Evolutionary conservation across 176 grass and related monocot genomes (phyloP), one percentile per base, ranked within the genome.

Genomic region (Typha latifolia): DNA sequence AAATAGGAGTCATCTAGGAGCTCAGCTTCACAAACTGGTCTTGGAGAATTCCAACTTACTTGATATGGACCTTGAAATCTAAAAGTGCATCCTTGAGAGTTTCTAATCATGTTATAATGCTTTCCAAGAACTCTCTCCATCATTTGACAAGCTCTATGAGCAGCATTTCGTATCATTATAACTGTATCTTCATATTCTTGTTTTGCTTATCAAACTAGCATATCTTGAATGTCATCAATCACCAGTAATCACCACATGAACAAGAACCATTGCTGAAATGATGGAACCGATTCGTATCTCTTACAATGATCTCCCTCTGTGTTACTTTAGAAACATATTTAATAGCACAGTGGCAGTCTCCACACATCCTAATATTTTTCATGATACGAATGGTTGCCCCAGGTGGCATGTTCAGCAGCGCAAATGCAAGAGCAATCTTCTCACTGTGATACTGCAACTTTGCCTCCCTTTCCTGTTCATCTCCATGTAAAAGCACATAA

Each of bases 211-310:
- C 19, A 20, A 57, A 57, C 52, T 8, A 16, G 52, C 15, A 73
- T 12, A 69, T 3, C 2, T 29, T 53, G 26, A 53, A 62, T 37
- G 51, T 26, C 11, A 32, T 5, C 13, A 52, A 72, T 91, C 78
- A 91, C 88, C 88, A 91, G 67, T 91, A 91, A 69, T 91, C 88
- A 83, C 74, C 71, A 76, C 88, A 91, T 56, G 88, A 91, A 69
- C 83, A 91, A 63, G 71, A 78, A 14, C 88, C 88, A 62, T 26
- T 68, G 18, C 62, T 84, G 63, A 91, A 91, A 86, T 91, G 78
- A 22, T 86, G 84, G 78, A 91, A 91, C 62, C 84, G 70, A 47
- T 91, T 91, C 22, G 67, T 91, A 73, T 91, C 88, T 71, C 88
- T 86, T 57, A 91, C 77, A 69, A 86, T 62, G 61, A 91, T 86